Base-by-base conservation (phyloP, 2,329 filamentous ascomycete species). In the Teratosphaeriaceae sp. region DNA sequence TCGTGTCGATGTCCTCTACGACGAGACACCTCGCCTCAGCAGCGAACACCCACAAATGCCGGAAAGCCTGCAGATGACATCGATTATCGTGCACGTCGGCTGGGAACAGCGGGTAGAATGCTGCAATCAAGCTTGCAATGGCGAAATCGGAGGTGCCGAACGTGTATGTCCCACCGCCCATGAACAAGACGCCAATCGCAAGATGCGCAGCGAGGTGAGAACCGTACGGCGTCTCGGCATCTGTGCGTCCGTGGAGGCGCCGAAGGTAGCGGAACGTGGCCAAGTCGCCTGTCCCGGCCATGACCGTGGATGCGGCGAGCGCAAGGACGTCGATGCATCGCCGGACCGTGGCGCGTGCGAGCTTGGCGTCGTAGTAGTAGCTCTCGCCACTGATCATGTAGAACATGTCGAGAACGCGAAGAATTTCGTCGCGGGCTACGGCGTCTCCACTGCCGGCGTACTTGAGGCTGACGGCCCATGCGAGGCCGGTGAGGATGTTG, bases 31-130 rank as follows among this genome's bases (percentile, higher is more conserved):
- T 79, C 8, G 88, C 80, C 57, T 98, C 92, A 0, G 86, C 84
- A 1, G 92, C 92, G 3, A 98, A 74, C 9, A 95, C 90, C 92
- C 92, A 98, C 59, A 98, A 85, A 65, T 98, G 90, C 4, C 94
- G 81, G 69, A 98, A 92, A 3, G 94, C 92, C 68, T 98, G 92
- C 5, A 98, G 74, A 57, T 98, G 92, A 9, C 88, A 88, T 51
- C 86, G 84, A 60, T 97, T 97, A 67, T 98, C 92, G 57, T 94
- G 84, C 2, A 97, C 86, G 22, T 80, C 84, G 8, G 79, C 84
- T 0, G 92, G 92, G 61, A 94, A 96, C 16, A 96, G 75, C 0
- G 92, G 92, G 59, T 98, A 98, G 63, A 98, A 94, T 1, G 92
- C 84, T 33, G 92, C 83, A 6, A 98, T 78, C 5, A 98, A 73